Evolutionary conservation across 352 stramenopile genomes (phyloP).

Genomic region (Phytophthora sansomeana): DNA sequence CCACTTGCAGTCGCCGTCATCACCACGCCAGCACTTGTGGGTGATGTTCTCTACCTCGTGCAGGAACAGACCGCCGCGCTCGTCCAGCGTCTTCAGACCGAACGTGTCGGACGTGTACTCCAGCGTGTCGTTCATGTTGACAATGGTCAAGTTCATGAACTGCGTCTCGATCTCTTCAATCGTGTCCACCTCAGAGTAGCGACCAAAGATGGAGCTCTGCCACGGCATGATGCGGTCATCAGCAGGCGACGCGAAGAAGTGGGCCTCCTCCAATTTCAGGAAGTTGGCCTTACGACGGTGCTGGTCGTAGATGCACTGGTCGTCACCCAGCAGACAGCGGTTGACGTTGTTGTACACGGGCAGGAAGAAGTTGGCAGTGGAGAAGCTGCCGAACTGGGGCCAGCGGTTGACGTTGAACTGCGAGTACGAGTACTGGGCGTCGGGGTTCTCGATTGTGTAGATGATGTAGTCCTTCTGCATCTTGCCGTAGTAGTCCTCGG

Average conservation of each 20-base stretch:
- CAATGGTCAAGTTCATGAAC: no score
- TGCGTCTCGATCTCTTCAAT: conserved; percentile 20
- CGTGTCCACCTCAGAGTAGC: conserved; percentile 46
- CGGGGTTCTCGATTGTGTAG: no score
- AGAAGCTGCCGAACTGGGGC: no score
- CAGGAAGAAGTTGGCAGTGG: no score
- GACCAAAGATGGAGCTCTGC: conserved; percentile 48
- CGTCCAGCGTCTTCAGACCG: conserved; percentile 40
- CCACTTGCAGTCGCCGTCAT: conserved; percentile 41
- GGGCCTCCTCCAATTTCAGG: conserved; percentile 23
- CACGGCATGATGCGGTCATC: conserved; percentile 50
- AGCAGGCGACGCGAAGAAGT: conserved; percentile 37
- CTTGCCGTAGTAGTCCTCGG: no score
- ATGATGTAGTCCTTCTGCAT: no score
- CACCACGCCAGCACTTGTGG: conserved; percentile 37
- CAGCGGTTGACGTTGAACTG: no score
- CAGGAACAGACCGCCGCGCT: conserved; percentile 40
- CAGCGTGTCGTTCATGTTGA: conserved; percentile 26
- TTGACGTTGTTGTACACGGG: no score
- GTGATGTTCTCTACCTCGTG: conserved; percentile 32
- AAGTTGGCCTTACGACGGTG: conserved; percentile 49
- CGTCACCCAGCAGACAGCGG: no score
- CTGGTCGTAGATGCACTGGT: conserved; percentile 30
- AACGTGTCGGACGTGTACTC: conserved; percentile 53
- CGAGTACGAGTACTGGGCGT: no score